Evolutionary conservation across 257 asterid genomes (phyloP), one percentile per base, ranked within the genome.

Genomic region (Rehmannia glutinosa): DNA sequence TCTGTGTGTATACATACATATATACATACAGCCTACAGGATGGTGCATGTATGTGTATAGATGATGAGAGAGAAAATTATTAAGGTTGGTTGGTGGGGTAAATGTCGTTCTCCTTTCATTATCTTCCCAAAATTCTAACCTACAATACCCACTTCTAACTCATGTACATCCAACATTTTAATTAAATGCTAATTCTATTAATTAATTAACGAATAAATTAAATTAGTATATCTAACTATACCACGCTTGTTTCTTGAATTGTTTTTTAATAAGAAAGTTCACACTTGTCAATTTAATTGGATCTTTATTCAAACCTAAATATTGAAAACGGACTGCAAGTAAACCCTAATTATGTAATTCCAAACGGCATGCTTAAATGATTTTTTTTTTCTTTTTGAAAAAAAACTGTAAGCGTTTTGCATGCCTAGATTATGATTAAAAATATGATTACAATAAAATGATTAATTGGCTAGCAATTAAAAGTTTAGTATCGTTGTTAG

Each of bases 11-110:
- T 64, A 16, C 23, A 6, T 39, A 43, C 53, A 17, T 39, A 62
- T 59, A 47, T 19, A 19, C 30, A 66, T 15, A 57, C n/a, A n/a
- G n/a, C n/a, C n/a, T n/a, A n/a, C n/a, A n/a, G n/a, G 36, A 35
- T 42, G 24, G 19, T 51, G 10, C 69, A 54, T 51, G 13, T 45
- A n/a, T 75, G 49, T 62, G 23, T 53, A 55, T 27, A 38, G 36
- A 56, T 59, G 51, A 62, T 38, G 75, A 66, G 77, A 65, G 80
- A 70, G 73, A 63, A 3, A 49, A 38, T 38, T 38, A 11, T 0
- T 13, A 16, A 69, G 88, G 83, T 83, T 83, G 91, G 69, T 73
- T 73, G 80, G 79, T 73, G 71, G 79, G 79, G 77, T 74, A 75
- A 75, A 79, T 67, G 77, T 62, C 76, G 74, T 64, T 72, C 81